Evolutionary conservation across 106 monocot species (phyloP).

Genomic region (Vanilla planifolia): DNA sequence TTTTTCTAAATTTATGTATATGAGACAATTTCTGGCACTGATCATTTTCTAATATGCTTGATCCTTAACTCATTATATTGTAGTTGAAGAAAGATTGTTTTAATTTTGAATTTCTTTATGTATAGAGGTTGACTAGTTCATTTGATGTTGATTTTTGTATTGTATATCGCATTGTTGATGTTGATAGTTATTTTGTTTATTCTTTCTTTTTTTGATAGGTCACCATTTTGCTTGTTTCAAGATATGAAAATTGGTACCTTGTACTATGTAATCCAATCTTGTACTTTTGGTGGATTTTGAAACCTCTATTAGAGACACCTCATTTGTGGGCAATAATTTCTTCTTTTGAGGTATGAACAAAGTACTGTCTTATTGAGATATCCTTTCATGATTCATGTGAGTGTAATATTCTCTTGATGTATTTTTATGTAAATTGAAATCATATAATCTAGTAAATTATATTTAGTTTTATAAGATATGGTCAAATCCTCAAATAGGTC

Average conservation of each 20-base stretch:
- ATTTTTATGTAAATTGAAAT: too few species aligned
- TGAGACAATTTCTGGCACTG: too few species aligned
- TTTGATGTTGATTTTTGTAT: too few species aligned
- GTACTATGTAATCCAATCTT: constrained; percentile 58
- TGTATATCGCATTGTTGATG: not conserved
- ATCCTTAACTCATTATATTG: too few species aligned
- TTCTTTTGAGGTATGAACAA: constrained; percentile 43
- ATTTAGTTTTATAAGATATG: too few species aligned
- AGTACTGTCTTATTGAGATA: not conserved
- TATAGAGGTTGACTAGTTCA: too few species aligned
- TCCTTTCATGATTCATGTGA: not conserved
- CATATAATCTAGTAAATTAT: too few species aligned
- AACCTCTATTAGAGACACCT: constrained; percentile 53
- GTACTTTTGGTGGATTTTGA: constrained; percentile 81
- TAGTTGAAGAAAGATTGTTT: too few species aligned
- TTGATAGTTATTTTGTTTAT: constrained; percentile 8
- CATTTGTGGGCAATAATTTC: constrained; percentile 46
- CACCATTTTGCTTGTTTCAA: constrained; percentile 29
- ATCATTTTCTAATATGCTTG: too few species aligned
- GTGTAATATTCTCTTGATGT: constrained; percentile 4
- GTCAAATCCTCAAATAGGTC: too few species aligned
- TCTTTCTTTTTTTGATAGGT: constrained; percentile 23
- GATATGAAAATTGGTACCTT: constrained; percentile 31
- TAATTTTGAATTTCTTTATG: too few species aligned
- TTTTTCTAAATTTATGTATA: too few species aligned